Evolutionary conservation across 148 eudicot genomes (phyloP).

Genomic region (Chenopodium album): DNA sequence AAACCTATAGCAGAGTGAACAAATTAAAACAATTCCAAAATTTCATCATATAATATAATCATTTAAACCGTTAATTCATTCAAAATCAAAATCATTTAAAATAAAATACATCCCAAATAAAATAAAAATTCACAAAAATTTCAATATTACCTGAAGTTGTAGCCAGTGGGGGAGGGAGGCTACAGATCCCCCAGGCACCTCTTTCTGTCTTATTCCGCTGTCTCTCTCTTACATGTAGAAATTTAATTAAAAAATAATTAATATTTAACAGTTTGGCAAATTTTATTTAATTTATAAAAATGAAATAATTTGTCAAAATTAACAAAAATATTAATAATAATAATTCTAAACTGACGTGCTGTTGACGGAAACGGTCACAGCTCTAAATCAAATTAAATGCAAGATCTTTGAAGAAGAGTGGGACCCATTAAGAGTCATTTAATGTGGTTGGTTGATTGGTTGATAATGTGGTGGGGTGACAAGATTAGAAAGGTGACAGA

Average conservation of each 20-base stretch:
- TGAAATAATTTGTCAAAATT: not conserved
- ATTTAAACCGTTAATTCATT: not conserved
- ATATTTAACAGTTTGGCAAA: conserved; percentile 7
- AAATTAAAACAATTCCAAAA: not conserved
- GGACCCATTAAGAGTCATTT: not conserved
- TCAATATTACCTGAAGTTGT: conserved; percentile 22
- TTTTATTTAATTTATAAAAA: not conserved
- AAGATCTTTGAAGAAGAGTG: not conserved
- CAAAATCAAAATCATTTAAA: not conserved
- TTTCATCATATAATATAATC: not conserved
- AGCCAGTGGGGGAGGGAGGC: conserved; percentile 32
- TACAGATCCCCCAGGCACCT: conserved; percentile 33
- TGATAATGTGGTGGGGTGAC: not conserved
- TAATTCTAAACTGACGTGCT: not conserved
- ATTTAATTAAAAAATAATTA: not conserved
- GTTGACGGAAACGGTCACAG: conserved; percentile 10
- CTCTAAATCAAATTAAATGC: not conserved
- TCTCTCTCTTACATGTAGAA: conserved; percentile 14
- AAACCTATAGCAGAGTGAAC: conserved; percentile 23
- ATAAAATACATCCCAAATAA: not conserved
- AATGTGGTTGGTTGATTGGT: not conserved
- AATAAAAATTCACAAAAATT: not conserved
- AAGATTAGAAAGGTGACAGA: not conserved
- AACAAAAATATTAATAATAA: not conserved
- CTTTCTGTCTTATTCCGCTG: conserved; percentile 12